Base-by-base conservation (phyloP, 225 moss, liverwort and hornwort species). In the Bryoerythrophyllum caledonicum region DNA sequence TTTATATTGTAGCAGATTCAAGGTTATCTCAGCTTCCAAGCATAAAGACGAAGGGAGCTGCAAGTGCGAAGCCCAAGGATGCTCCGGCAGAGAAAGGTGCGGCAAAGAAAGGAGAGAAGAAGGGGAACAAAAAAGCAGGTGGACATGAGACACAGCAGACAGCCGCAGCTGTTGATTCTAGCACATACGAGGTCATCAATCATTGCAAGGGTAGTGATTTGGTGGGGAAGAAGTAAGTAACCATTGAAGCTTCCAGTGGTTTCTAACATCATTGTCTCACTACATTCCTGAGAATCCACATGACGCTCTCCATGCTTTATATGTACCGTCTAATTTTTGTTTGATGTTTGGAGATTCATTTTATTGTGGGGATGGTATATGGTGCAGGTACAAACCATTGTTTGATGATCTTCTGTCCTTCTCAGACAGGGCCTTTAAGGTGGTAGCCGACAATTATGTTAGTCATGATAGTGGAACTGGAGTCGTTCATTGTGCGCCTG, bases 381-480 rank as follows among this genome's bases (percentile, higher is more conserved):
- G 69, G 71, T 77, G 73, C 88, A 96, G 96, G 82, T 97, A 97
- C 75, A 87, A 84, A 52, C 92, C 96, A 21, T 77, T 93, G 59
- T 97, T 97, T 83, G 92, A 91, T 46, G 94, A 97, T 58, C 94
- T 87, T 71, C 62, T 79, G 58, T 59, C 77, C 38, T 88, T 83
- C 54, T 90, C 91, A 49, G 87, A 83, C 56, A 72, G 85, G 62
- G 87, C 91, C 44, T 97, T 94, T 72, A 93, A 88, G 85, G 96
- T 97, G 70, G 84, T 93, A 65, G 96, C 94, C 77, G 96, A 97
- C 79, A 89, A 84, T 55, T 94, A 93, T 48, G 96, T 97, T 43
- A 93, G 88, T 76, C 94, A 94, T 84, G 94, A 91, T 79, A 91
- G 87, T 78, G 96, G 96, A 69, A 97, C 96, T 68, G 96, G 96